Evolutionary conservation across 2,329 filamentous ascomycete species (phyloP), one percentile per base, ranked within the genome.

Genomic region (Xylaria digitata): DNA sequence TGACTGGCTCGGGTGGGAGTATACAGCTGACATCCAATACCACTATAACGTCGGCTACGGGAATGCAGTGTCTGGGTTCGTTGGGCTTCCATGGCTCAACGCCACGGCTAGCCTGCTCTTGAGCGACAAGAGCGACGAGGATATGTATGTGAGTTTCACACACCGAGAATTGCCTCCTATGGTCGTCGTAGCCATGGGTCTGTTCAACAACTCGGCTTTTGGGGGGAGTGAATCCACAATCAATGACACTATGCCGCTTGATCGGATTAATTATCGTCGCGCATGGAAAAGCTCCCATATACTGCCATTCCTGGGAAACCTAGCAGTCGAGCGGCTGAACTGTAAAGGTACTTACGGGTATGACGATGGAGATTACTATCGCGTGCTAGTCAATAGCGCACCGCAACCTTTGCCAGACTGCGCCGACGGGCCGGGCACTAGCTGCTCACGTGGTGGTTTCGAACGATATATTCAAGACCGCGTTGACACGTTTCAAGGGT

Each of bases 151-250:
- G 46, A 89, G 87, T 59, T 92, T 92, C 79, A 91, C 89, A 0
- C 89, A 92, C 75, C 86, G 89, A 21, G 89, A 92, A 75, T 79
- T 92, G 2, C 89, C 89, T 1, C 89, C 90, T 0, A 89, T 87
- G 65, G 87, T 91, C 1, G 79, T 89, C 1, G 89, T 91, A 1
- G 88, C 89, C 0, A 83, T 92, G 77, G 89, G 89, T 0, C 81
- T 92, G 4, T 92, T 91, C 82, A 91, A 91, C 80, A 90, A 90
- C 77, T 89, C 87, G 2, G 83, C 81, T 0, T 85, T 84, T 66
- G 81, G 83, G 2, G 84, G 84, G 9, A 80, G 81, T 0, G 82
- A 84, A 63, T 76, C 84, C 15, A 66, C 74, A 15, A 79, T 87
- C 70, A 90, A 90, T 69, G 84, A 83, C 56, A 90, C 89, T 2